Conservation (phyloP, 345 rosid genomes). For the Gossypioides kirkii region DNA sequence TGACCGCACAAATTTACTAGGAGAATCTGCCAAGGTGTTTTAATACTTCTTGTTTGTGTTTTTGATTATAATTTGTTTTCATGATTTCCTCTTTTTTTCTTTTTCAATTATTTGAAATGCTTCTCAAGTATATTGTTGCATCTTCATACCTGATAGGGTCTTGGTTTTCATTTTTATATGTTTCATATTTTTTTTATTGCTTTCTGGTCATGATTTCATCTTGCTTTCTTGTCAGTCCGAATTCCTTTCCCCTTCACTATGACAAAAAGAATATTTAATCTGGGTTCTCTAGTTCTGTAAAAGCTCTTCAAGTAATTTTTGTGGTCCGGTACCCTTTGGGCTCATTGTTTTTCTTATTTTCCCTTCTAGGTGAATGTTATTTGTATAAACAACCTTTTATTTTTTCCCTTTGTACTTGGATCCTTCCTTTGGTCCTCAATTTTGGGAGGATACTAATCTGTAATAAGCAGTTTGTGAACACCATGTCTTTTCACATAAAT, state of each 20-base stretch:
- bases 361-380: neutral
- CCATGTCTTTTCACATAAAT: neutral
- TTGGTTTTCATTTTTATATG: neutral
- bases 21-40: slow-evolving; percentile 76
- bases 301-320: neutral
- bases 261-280: too few relatives aligned
- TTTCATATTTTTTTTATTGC: neutral
- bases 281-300: neutral
- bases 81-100: slow-evolving; percentile 5
- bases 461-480: neutral
- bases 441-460: neutral
- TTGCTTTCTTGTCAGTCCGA: neutral
- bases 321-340: neutral
- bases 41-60: slow-evolving; percentile 8
- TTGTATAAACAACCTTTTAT: neutral
- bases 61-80: neutral
- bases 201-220: neutral
- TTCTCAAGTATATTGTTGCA: neutral
- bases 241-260: neutral
- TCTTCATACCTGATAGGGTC: neutral
- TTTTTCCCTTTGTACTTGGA: neutral
- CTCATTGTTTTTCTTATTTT: neutral
- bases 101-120: neutral
- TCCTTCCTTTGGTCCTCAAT: neutral
- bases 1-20: slow-evolving; percentile 75